Base-by-base conservation (phyloP, 2,329 filamentous ascomycete genomes). In the Botryotinia globosa region DNA sequence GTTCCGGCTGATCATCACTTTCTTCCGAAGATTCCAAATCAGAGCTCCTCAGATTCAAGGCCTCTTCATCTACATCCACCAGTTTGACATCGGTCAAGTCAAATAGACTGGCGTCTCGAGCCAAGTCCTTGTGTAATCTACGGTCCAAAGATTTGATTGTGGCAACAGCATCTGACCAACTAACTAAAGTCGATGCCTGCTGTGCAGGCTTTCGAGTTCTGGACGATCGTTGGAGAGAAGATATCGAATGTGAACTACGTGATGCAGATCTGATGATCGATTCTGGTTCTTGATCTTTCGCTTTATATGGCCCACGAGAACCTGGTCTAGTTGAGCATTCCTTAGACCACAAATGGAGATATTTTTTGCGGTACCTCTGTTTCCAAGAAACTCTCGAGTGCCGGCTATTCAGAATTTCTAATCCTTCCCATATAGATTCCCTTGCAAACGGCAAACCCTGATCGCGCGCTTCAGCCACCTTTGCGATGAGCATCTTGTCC, bases 111-210 rank as follows among this genome's bases (percentile, higher is more conserved):
- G 73, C 73, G 71, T 80, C 79, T 44, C 77, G 71, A 20, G 78
- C 51, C 29, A 80, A 74, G 25, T 74, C 76, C n/a, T 76, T 77
- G 64, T 80, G 77, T 22, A 79, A 62, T 34, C 75, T 74, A 42
- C 78, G 78, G 65, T 80, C 79, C 14, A 77, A 34, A 18, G 74
- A 73, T 74, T 78, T 75, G 25, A 80, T 77, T 14, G 73, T 72
- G 42, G 77, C 75, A 29, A 78, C 75, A n/a, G 78, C 79, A 56
- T 80, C 75, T n/a, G 75, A 74, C 79, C 79, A 80, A 72, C 73
- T 78, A 39, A 80, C 73, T 16, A 80, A 75, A 51, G 72, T 75
- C 14, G 77, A 75, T 66, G 79, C 78, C 37, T 74, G 74, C 48
- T 78, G 75, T 20, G 73, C 74, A 66, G 78, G 79, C 65, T 74